Conservation (phyloP, 768 basidiomycete species). For the Gautieria morchelliformis region DNA sequence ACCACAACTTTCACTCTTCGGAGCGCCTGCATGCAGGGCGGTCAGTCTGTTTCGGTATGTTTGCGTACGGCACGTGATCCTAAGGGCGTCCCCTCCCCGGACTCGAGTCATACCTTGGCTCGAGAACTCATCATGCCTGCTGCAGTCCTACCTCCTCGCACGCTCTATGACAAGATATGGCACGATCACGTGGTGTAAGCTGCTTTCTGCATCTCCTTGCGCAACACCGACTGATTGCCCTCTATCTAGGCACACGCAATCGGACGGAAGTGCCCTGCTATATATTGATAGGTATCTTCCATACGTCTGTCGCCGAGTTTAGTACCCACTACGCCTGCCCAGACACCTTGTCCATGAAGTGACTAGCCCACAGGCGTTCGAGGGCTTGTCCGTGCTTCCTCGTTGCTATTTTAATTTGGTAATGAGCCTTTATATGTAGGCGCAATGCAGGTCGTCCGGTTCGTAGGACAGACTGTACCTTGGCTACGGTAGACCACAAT, state of each 20-base stretch:
- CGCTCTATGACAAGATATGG: conserved; percentile 97
- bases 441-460: conserved; percentile 69
- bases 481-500: conserved; percentile 85
- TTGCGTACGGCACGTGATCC: too few species aligned
- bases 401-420: conserved; percentile 3
- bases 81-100: too few species aligned
- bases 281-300: conserved; percentile 66
- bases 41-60: too few species aligned
- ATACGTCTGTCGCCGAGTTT: neutral
- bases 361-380: conserved; percentile 89
- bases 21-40: too few species aligned
- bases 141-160: conserved; percentile 57
- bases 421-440: conserved; percentile 25
- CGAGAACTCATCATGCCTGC: conserved; percentile 53
- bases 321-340: neutral
- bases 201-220: conserved; percentile 1
- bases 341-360: conserved; percentile 65
- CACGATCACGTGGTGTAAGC: conserved; percentile 90
- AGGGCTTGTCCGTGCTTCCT: conserved; percentile 53
- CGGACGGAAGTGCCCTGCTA: conserved; percentile 70
- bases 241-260: conserved; percentile 50
- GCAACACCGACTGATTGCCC: neutral
- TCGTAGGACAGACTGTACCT: conserved; percentile 78
- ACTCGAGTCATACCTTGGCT: neutral
- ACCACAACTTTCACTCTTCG: too few species aligned